Evolutionary conservation across 2,329 filamentous ascomycete species (phyloP).

Genomic region (Neofusicoccum cordaticola): DNA sequence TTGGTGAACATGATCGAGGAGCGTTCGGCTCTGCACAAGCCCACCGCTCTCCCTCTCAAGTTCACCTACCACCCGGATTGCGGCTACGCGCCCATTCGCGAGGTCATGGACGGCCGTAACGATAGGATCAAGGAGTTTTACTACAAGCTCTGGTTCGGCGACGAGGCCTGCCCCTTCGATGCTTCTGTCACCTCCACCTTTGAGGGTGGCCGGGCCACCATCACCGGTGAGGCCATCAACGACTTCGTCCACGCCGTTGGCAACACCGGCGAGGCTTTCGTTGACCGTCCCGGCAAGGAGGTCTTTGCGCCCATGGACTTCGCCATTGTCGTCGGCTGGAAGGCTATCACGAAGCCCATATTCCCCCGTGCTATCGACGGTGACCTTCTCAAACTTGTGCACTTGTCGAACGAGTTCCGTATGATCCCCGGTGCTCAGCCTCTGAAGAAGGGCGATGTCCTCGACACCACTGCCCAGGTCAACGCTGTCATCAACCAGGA

Average conservation of each 20-base stretch:
- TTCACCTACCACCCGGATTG: slow-evolving; percentile 95
- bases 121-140: slow-evolving; percentile 99
- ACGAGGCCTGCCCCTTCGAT: slow-evolving; percentile 79
- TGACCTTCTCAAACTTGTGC: slow-evolving; percentile 91
- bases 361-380: slow-evolving; percentile 96
- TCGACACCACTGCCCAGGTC: slow-evolving; percentile 90
- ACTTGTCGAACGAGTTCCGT: slow-evolving; percentile 95
- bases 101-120: slow-evolving; percentile 94
- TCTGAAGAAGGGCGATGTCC: slow-evolving; percentile 89
- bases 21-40: slow-evolving; percentile 77
- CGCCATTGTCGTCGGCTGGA: slow-evolving; percentile 96
- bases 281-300: slow-evolving; percentile 89
- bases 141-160: slow-evolving; percentile 95
- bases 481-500: slow-evolving; percentile 98
- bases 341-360: slow-evolving; percentile 98
- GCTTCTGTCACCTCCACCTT: slow-evolving; percentile 82
- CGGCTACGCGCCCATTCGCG: slow-evolving; percentile 94
- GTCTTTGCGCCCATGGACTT: slow-evolving; percentile 98
- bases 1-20: slow-evolving; percentile 89
- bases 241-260: slow-evolving; percentile 99
- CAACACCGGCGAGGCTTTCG: slow-evolving; percentile 95
- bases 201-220: slow-evolving; percentile 80
- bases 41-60: slow-evolving; percentile 78
- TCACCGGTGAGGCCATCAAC: slow-evolving; percentile 90
- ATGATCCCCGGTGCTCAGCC: slow-evolving; percentile 96